A percentile compares a stretch with the other conserved stretches of the same genome.
phyloP scores from a whole-genome alignment of 352 stramenopile genomes.

The Hyaloperonospora brassicae region DNA sequence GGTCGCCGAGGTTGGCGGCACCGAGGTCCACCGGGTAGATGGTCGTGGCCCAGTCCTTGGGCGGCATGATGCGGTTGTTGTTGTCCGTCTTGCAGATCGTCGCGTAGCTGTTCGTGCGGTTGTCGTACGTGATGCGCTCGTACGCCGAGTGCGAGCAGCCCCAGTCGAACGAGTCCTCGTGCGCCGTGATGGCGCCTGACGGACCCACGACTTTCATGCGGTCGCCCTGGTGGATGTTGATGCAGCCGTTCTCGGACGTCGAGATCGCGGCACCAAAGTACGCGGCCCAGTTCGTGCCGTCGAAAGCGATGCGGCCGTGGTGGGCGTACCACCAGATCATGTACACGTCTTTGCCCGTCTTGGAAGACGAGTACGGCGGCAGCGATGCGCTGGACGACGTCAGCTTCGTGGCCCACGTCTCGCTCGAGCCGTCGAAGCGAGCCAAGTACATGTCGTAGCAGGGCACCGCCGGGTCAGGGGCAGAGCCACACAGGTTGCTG shows the following conservation, averaged over 20 bases:
- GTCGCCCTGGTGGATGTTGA: slow-evolving; percentile 65
- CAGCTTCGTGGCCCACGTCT: slow-evolving; percentile 52
- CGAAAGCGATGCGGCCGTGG: slow-evolving; percentile 48
- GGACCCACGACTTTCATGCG: slow-evolving; percentile 57
- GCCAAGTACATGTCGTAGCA: slow-evolving; percentile 64
- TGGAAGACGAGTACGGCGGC: slow-evolving; percentile 42
- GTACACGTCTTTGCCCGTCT: slow-evolving; percentile 39
- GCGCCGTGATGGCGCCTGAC: slow-evolving; percentile 30
- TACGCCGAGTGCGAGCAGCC: slow-evolving; percentile 55
- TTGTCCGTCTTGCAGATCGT: slow-evolving; percentile 61
- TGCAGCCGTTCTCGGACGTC: slow-evolving; percentile 44
- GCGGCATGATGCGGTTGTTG: slow-evolving; percentile 66
- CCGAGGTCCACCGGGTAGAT: slow-evolving; percentile 51
- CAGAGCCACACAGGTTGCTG: slow-evolving; percentile 40
- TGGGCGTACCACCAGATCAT: slow-evolving; percentile 73
- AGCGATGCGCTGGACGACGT: slow-evolving; percentile 41
- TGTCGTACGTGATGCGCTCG: slow-evolving; percentile 52
- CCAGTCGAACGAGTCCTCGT: slow-evolving; percentile 42
- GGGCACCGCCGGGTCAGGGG: slow-evolving; percentile 28
- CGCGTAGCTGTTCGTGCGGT: slow-evolving; percentile 33
- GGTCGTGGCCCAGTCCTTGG: slow-evolving; percentile 38
- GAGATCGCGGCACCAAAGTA: slow-evolving; percentile 57
- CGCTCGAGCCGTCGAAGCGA: slow-evolving; percentile 39
- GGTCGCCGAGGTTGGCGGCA: slow-evolving; percentile 42
- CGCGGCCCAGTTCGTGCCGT: slow-evolving; percentile 53